Percentiles rank a stretch among this genome's conserved stretches.
These are phyloP conservation scores for Bifiguratus adelaidae DNA, from an alignment of 192 early-diverging fungal genomes.

Conservation along the genomic window DNA sequence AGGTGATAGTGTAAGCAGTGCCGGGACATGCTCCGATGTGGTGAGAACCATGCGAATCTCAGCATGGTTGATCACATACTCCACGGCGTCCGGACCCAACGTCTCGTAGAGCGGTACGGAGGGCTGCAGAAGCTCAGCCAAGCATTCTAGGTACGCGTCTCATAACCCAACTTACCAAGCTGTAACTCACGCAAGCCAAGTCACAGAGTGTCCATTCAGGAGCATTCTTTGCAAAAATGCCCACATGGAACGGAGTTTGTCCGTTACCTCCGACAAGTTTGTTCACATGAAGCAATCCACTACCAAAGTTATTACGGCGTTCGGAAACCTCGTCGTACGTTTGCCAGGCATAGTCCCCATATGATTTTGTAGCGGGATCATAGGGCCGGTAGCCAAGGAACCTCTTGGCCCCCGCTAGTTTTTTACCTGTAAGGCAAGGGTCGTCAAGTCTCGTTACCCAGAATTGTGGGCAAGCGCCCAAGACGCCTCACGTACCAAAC, in stretches of 20 bases:
- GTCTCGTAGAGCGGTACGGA: constrained; percentile 86
- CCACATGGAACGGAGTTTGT: not conserved
- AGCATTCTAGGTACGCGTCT: not conserved
- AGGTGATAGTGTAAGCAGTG: constrained; percentile 36
- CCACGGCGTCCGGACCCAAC: constrained; percentile 68
- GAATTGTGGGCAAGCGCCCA: too few species aligned
- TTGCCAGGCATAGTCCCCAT: constrained; percentile 55
- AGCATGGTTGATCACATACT: constrained; percentile 84
- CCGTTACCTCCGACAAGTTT: constrained; percentile 9
- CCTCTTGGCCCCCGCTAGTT: too few species aligned
- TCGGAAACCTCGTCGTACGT: constrained; percentile 46
- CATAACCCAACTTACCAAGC: constrained; percentile 35
- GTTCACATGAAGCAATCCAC: constrained; percentile 48
- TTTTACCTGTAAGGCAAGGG: too few species aligned
- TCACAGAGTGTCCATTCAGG: constrained; percentile 65
- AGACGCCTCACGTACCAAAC: too few species aligned
- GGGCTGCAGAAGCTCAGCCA: constrained; percentile 6
- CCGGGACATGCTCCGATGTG: constrained; percentile 21
- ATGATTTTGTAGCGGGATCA: constrained; percentile 38
- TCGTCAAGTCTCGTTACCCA: too few species aligned
- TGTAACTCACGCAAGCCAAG: constrained; percentile 46
- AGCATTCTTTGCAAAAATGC: not conserved
- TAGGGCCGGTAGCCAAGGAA: constrained; percentile 51
- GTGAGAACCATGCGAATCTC: constrained; percentile 63
- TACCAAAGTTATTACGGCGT: constrained; percentile 42